Conservation (phyloP, 768 basidiomycete species). For the Boletus rubescentipes region DNA sequence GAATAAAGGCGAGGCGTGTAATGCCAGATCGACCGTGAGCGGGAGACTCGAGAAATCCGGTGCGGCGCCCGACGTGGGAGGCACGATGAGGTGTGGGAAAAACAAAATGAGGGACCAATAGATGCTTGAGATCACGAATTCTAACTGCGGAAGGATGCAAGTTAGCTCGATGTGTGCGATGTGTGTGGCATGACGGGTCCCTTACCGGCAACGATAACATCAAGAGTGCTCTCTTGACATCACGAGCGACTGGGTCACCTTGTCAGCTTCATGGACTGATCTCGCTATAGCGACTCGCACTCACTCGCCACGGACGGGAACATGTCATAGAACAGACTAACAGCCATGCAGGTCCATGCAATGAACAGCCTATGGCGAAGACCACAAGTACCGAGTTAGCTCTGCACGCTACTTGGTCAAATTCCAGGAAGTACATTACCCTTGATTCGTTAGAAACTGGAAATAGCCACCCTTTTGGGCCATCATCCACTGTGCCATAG, state of each 20-base stretch:
- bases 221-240: slow-evolving; percentile 56
- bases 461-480: slow-evolving; percentile 61
- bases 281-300: slow-evolving; percentile 11
- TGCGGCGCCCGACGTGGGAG: background rate
- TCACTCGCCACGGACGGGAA: slow-evolving; percentile 37
- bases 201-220: slow-evolving; percentile 66
- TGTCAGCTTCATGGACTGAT: background rate
- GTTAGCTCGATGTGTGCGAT: background rate
- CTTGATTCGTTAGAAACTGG: slow-evolving; percentile 79
- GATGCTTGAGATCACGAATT: slow-evolving; percentile 47
- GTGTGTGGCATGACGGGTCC: background rate
- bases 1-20: slow-evolving; percentile 65
- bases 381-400: background rate
- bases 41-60: slow-evolving; percentile 30
- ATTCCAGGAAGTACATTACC: slow-evolving; percentile 33
- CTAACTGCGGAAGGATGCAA: too few relatives aligned
- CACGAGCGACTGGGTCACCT: slow-evolving; percentile 21
- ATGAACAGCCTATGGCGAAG: slow-evolving; percentile 25
- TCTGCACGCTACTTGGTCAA: background rate
- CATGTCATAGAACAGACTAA: slow-evolving; percentile 42
- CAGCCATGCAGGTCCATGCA: slow-evolving; percentile 41
- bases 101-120: slow-evolving; percentile 67
- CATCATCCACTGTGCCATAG: slow-evolving; percentile 33
- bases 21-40: slow-evolving; percentile 55
- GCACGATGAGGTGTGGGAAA: slow-evolving; percentile 53